phyloP scores from a whole-genome alignment of 1,284 basidiomycete genomes.

The Coniophora puteana region DNA sequence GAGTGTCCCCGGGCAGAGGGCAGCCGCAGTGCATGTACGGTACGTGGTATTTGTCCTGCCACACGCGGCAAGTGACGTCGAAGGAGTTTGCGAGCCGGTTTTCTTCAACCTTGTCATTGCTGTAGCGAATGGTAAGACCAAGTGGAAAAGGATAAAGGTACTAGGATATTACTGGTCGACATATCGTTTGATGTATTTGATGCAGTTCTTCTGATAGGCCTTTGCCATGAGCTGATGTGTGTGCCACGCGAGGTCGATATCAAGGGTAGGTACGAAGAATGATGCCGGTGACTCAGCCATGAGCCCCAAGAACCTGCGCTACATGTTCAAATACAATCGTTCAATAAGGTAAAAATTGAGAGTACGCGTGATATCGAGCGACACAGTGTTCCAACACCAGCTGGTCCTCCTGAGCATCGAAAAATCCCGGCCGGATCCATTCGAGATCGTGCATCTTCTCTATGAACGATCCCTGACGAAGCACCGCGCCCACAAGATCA shows the following conservation, averaged over 20 bases:
- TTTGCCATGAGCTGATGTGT: slow-evolving; percentile 36
- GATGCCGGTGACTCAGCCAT: slow-evolving; percentile 29
- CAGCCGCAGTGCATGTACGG: slow-evolving; percentile 47
- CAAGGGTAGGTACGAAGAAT: slow-evolving; percentile 42
- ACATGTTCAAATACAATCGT: background rate
- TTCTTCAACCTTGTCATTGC: slow-evolving; percentile 46
- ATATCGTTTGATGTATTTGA: slow-evolving; percentile 26
- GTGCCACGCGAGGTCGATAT: slow-evolving; percentile 44
- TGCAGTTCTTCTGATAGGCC: slow-evolving; percentile 31
- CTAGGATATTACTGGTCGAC: slow-evolving; percentile 32
- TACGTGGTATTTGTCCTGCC: slow-evolving; percentile 40
- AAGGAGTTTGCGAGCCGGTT: slow-evolving; percentile 36
- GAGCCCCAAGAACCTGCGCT: slow-evolving; percentile 34
- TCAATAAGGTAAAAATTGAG: background rate
- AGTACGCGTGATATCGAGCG: slow-evolving; percentile 39
- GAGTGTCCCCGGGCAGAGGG: slow-evolving; percentile 34
- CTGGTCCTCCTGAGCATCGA: slow-evolving; percentile 28
- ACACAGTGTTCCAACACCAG: slow-evolving; percentile 34
- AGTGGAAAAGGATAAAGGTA: background rate
- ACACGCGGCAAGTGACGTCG: slow-evolving; percentile 41
- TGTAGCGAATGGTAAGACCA: slow-evolving; percentile 12
- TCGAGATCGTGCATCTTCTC: slow-evolving; percentile 48
- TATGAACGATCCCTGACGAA: slow-evolving; percentile 55
- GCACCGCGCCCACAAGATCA: slow-evolving; percentile 50
- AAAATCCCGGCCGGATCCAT: slow-evolving; percentile 44